Evolutionary conservation across 1,284 basidiomycete species (phyloP), one percentile per base, ranked within the genome.

Genomic region (Cutaneotrichosporon sp.): DNA sequence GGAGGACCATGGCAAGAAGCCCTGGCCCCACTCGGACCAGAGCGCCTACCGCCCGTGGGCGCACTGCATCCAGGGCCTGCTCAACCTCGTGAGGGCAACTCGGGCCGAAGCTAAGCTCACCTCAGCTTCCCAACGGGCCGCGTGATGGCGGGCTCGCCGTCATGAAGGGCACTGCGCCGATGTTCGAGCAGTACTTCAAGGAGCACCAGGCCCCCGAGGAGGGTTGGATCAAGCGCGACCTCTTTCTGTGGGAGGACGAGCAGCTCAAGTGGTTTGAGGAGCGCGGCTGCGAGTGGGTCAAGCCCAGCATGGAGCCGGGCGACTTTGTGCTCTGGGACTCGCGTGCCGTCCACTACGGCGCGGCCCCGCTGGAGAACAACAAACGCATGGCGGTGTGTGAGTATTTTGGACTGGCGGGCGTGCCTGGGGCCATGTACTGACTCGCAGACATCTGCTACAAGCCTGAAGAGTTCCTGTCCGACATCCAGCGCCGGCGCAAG

Each of bases 101-200:
- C n/a, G n/a, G n/a, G n/a, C n/a, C n/a, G n/a, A n/a, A n/a, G n/a
- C n/a, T n/a, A n/a, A n/a, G n/a, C n/a, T n/a, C n/a, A n/a, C n/a
- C n/a, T n/a, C 18, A 43, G 42, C 42, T 43, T 5, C 42, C 42
- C 6, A 43, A 43, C 65, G 81, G 80, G 10, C 73, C 74, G 1
- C 59, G 75, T 46, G 81, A 82, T 52, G 81, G 81, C 38, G 80
- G 80, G 8, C 69, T 82, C 4, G 74, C 77, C 67, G 74, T 81
- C 45, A 72, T 80, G 60, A 71, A 72, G 50, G 76, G 76, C 14
- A 73, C 72, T 11, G 67, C 72, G 33, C 59, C 69, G 13, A 63
- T 80, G 4, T 73, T 77, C 43, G 68, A 71, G 56, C 63, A 80
- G 59, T 78, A 75, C 68, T 78, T 79, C 59, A 72, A 49, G 72